Base-by-base conservation (phyloP, 352 stramenopile species). In the Paralagenidium karlingii region DNA sequence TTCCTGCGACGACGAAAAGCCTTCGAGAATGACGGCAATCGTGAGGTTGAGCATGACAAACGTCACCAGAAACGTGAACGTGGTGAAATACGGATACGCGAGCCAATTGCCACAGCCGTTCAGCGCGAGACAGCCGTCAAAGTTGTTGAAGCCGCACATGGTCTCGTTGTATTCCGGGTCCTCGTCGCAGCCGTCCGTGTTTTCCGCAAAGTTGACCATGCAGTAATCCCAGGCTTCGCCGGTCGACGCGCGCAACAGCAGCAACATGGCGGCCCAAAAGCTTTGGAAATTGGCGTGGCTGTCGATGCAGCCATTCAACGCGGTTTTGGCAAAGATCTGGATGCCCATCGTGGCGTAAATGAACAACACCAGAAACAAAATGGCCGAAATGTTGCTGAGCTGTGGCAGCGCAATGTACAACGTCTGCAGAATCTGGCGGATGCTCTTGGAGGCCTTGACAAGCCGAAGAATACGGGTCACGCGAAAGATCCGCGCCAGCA, bases 41-140 rank as follows among this genome's bases (percentile, higher is more conserved):
- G 94, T 96, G 34, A 97, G 60, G 46, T 97, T 96, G 20, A 97
- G 67, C 55, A 96, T 84, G 10, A 97, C 70, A 44, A 91, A 97
- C 10, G 74, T 94, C 24, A 97, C 68, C 13, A 96, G 63, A 40
- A 97, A 44, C 11, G 82, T 95, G 47, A 97, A 97, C 4, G 62
- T 45, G 47, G 66, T 82, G 45, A 85, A 85, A 51, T 89, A 93
- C 0, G 50, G 40, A 43, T 63, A 88, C 7, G 78, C 60, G 24
- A 74, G 40, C 13, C 55, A 45, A 39, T 60, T 86, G 12, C 76
- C 74, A 43, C 87, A 96, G 5, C 82, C 84, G 47, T 84, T 79
- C 9, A 93, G 39, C 1, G 75, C 65, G 7, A 56, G 49, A 34
- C 77, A 91, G 24, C 51, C 68, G 11, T 85, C 67, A 5, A 60